Base-by-base conservation (phyloP, 306 rosid species). In the Benincasa hispida region DNA sequence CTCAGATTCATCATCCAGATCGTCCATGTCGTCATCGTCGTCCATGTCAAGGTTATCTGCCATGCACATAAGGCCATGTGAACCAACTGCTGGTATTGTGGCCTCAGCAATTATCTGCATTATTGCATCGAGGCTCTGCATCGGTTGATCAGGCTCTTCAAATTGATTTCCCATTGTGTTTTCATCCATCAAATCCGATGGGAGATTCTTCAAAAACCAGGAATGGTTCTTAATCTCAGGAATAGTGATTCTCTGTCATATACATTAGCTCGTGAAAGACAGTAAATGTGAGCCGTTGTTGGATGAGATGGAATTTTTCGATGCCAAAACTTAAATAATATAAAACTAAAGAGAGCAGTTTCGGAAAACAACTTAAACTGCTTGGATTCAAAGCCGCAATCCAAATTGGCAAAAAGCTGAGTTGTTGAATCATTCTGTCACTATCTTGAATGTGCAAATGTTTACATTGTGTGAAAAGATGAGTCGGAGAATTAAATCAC, bases 31-130 rank as follows among this genome's bases (percentile, higher is more conserved):
- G 24, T 93, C 75, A 78, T 87, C 92, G 17, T 93, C 57, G 2
- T 91, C 97, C 84, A 79, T 54, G 27, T 92, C 93, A 50, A 84
- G 65, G 85, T 48, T 58, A 83, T 88, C 96, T 27, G 79, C 1
- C 87, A 87, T 78, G 41, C 67, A 85, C 19, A 35, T 76, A 73
- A 87, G 82, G 72, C 86, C 79, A 56, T 79, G 86, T 65, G 84
- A 28, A 82, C 96, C 96, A 45, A 69, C 95, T 4, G 90, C 90
- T 24, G 98, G 98, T 77, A 91, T 28, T 6, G 97, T 91, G 82
- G 98, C 97, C 87, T 94, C 97, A 3, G 93, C 84, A 79, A 94
- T 91, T 80, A 94, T 90, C 85, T 90, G 98, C 97, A 91, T 94
- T 84, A 91, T 91, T 57, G 66, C 76, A 59, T 94, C 96, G 2